Evolutionary conservation across 495 filamentous ascomycete species (phyloP), one percentile per base, ranked within the genome.

Genomic region (Aspergillus taichungensis): DNA sequence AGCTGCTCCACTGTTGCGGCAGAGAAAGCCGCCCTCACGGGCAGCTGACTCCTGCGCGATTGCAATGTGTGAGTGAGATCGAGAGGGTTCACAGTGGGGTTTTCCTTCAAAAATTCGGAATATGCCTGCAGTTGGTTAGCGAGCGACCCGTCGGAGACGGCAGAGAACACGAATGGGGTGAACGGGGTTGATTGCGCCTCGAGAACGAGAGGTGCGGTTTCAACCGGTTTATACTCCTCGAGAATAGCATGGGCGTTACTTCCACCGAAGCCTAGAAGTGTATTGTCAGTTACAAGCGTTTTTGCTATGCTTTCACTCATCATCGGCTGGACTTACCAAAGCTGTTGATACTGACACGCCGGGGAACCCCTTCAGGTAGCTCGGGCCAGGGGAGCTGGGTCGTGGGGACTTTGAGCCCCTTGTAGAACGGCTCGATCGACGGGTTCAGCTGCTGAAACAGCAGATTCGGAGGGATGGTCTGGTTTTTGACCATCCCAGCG

Each of bases 211-310:
- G 7, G 11, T 27, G 37, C 6, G 6, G 13, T 3, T 18, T 13
- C 13, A 12, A 27, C 29, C 13, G 40, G 27, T 29, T 13, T 42
- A 45, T 53, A 47, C 10, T 31, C 30, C 14, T 83, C 77, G 3
- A 83, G 5, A 34, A 84, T 79, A 10, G 63, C 74, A 43, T 83
- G 79, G 5, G 75, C 65, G 50, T 83, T 83, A 24, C 69, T 66
- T 29, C 80, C 80, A 10, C 80, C 79, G 12, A 56, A 79, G 73
- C 1, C 18, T 24, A 4, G 18, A 4, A 24, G 18, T 24, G 4
- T 2, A 1, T 24, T 1, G 18, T 24, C 18, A 24, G 18, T 24
- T 4, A 24, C 18, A 24, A 24, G 18, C 18, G 4, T 24, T 4
- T 24, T 24, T 24, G 1, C 2, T 24, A 2, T 24, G 1, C 18